Percentiles rank a stretch among this genome's conserved stretches.
Evolutionary conservation across 768 basidiomycete genomes (phyloP).

Genomic region (Tulasnella sp.): DNA sequence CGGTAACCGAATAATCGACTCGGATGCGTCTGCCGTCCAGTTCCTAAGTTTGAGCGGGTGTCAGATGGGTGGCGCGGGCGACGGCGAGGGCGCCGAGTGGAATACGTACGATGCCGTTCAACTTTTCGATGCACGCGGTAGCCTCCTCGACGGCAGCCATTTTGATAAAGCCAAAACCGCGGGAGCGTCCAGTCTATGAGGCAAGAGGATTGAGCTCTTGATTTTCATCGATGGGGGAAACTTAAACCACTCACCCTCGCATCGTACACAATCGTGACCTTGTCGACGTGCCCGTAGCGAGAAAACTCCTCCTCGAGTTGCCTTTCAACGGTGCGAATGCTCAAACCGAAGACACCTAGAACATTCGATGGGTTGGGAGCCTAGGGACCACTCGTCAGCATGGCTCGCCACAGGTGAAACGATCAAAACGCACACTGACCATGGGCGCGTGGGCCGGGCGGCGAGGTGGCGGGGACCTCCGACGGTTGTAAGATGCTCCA

Average conservation of each 20-base stretch:
- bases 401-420: background rate
- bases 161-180: conserved; percentile 96
- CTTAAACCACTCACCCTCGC: conserved; percentile 65
- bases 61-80: background rate
- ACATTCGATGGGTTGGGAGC: conserved; percentile 84
- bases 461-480: conserved; percentile 56
- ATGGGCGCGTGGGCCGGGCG: conserved; percentile 68
- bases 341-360: conserved; percentile 96
- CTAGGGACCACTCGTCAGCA: conserved; percentile 43
- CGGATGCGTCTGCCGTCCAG: conserved; percentile 94
- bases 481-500: conserved; percentile 39
- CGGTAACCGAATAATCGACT: conserved; percentile 94
- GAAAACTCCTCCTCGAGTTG: conserved; percentile 94
- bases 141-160: conserved; percentile 91
- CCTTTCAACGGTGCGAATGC: conserved; percentile 88
- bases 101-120: conserved; percentile 81
- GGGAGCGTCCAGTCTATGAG: conserved; percentile 78
- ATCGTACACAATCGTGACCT: conserved; percentile 95
- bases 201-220: background rate
- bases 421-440: conserved; percentile 45
- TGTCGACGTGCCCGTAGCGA: conserved; percentile 84
- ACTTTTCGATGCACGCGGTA: conserved; percentile 74
- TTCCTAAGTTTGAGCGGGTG: conserved; percentile 51
- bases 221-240: background rate
- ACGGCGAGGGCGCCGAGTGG: background rate